Conservation (phyloP, 169 alveolate species). For the Perkinsus marinus region DNA sequence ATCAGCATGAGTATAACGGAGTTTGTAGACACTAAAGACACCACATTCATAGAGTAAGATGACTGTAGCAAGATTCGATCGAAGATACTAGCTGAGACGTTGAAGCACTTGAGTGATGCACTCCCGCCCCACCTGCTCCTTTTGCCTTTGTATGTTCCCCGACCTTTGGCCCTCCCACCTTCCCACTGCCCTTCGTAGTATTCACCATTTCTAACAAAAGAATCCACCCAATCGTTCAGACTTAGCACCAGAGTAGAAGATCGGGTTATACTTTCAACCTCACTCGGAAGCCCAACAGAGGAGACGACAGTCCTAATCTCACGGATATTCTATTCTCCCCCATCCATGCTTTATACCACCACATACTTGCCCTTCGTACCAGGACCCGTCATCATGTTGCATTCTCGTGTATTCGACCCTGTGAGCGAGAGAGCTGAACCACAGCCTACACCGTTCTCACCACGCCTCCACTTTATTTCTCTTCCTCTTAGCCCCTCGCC, state of each 20-base stretch:
- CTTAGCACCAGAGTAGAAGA: too few species aligned
- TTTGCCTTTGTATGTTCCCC: background rate
- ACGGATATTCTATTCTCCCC: background rate
- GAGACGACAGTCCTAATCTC: background rate
- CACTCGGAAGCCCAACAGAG: background rate
- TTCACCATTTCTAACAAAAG: background rate
- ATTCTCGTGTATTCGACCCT: background rate
- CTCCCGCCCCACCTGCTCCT: background rate
- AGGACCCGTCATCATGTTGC: background rate
- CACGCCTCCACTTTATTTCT: too few species aligned
- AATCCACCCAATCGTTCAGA: too few species aligned
- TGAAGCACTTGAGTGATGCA: too few species aligned
- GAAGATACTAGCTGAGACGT: too few species aligned
- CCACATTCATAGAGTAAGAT: too few species aligned
- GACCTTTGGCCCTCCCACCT: background rate
- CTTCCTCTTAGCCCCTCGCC: too few species aligned
- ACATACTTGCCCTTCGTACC: background rate
- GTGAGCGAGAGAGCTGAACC: background rate
- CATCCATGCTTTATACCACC: background rate
- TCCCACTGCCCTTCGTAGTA: background rate
- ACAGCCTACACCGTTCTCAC: background rate
- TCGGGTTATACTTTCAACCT: background rate
- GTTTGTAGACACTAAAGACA: too few species aligned
- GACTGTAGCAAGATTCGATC: too few species aligned
- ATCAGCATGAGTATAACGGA: too few species aligned